These are phyloP conservation scores for Colletotrichum sp. DNA, from an alignment of 2,329 filamentous ascomycete genomes.

Conservation along the genomic window DNA sequence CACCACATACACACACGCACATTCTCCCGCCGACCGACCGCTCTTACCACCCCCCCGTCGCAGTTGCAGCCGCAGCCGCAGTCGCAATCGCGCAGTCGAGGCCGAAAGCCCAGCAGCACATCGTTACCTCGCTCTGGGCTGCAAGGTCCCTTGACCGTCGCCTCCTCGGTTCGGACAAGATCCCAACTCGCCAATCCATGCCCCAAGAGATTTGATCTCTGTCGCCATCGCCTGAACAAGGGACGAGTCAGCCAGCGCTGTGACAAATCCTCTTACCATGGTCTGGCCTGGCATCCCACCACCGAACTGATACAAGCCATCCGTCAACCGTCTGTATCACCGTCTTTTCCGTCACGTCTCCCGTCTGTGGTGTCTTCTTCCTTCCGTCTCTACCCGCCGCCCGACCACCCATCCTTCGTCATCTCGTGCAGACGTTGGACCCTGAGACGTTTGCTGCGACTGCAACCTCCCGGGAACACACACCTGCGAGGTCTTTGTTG, in stretches of 20 bases:
- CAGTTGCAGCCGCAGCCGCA: neutral
- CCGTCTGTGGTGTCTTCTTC: neutral
- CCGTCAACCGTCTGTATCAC: neutral
- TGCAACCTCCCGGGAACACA: neutral
- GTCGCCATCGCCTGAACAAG: constrained; percentile 1
- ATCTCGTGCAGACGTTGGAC: neutral
- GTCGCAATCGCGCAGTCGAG: neutral
- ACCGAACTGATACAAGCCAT: constrained; percentile 1
- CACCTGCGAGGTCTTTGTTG: neutral
- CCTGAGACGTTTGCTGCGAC: neutral
- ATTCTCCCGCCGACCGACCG: neutral
- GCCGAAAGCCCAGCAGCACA: neutral
- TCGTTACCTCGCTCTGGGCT: neutral
- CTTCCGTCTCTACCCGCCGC: neutral
- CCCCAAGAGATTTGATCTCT: neutral
- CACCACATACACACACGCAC: neutral
- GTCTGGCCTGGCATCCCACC: neutral
- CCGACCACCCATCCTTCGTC: neutral
- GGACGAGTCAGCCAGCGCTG: constrained; percentile 6
- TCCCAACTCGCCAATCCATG: neutral
- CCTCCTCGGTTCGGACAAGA: neutral
- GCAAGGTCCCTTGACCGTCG: neutral
- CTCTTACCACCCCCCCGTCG: neutral
- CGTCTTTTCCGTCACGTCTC: neutral
- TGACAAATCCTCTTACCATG: constrained; percentile 16